phyloP scores from a whole-genome alignment of 352 stramenopile species.

The Phytophthora pluvialis region DNA sequence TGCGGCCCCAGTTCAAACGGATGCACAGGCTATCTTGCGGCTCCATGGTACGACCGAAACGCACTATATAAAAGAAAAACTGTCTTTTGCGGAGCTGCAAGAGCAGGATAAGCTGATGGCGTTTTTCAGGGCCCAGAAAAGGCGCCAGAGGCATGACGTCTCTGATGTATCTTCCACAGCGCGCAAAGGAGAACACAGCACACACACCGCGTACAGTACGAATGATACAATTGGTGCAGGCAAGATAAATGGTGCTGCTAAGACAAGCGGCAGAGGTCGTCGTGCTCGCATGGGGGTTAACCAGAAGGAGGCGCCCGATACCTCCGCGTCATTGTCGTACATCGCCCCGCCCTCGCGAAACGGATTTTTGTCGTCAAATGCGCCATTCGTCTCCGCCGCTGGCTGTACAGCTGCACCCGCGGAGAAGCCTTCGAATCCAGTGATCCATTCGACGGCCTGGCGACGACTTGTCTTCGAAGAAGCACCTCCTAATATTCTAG shows the following conservation, averaged over 20 bases:
- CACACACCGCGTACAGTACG: neutral
- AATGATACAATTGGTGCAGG: conserved; percentile 5
- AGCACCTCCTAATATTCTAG: conserved; percentile 42
- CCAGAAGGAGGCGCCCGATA: conserved; percentile 3
- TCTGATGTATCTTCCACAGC: conserved; percentile 8
- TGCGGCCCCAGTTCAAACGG: neutral
- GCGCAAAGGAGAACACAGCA: conserved; percentile 9
- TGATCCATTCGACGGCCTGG: conserved; percentile 52
- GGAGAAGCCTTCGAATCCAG: conserved; percentile 18
- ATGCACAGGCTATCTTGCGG: conserved; percentile 5
- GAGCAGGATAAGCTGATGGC: conserved; percentile 54
- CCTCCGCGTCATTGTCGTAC: conserved; percentile 20
- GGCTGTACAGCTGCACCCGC: conserved; percentile 1
- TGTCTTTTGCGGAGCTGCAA: conserved; percentile 56
- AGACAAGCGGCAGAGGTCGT: conserved; percentile 17
- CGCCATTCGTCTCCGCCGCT: conserved; percentile 13
- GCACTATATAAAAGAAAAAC: conserved; percentile 40
- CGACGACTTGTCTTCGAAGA: conserved; percentile 40
- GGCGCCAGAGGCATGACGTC: conserved; percentile 8
- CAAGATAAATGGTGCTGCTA: conserved; percentile 6
- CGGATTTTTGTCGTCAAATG: conserved; percentile 24
- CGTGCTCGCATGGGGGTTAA: conserved; percentile 33
- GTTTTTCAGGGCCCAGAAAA: conserved; percentile 49
- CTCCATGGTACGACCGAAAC: conserved; percentile 22
- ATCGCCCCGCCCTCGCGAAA: conserved; percentile 30